Evolutionary conservation across 768 basidiomycete species (phyloP).

Genomic region (Zangia roseola): DNA sequence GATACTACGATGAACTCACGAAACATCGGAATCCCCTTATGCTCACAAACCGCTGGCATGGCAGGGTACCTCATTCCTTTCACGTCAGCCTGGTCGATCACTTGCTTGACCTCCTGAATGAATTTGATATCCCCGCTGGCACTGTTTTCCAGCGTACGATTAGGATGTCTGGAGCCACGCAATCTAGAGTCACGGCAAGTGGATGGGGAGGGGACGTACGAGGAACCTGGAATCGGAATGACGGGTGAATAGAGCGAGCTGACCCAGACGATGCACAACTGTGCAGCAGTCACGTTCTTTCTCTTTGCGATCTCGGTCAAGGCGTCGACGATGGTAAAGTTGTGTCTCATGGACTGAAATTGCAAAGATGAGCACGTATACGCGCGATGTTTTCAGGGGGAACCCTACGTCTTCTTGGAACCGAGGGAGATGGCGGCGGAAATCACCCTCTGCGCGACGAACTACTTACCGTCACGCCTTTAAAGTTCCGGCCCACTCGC

Average conservation of each 20-base stretch:
- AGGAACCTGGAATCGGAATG: slow-evolving; percentile 49
- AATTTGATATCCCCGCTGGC: slow-evolving; percentile 41
- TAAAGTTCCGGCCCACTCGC: slow-evolving; percentile 5
- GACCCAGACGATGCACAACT: slow-evolving; percentile 45
- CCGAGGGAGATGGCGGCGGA: slow-evolving; percentile 38
- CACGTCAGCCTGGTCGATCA: slow-evolving; percentile 34
- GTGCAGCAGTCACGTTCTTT: slow-evolving; percentile 41
- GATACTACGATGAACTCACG: too few species aligned
- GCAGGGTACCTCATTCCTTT: slow-evolving; percentile 39
- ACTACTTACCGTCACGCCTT: neutral
- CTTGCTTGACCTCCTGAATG: slow-evolving; percentile 35
- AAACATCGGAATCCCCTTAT: slow-evolving; percentile 10
- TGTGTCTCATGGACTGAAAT: slow-evolving; percentile 38
- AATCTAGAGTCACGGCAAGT: neutral
- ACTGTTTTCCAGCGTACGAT: slow-evolving; percentile 44
- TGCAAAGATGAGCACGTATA: slow-evolving; percentile 13
- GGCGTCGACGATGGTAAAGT: slow-evolving; percentile 43
- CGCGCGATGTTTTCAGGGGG: slow-evolving; percentile 14
- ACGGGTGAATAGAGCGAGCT: slow-evolving; percentile 36
- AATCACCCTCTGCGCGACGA: slow-evolving; percentile 37
- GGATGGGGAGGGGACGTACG: slow-evolving; percentile 24
- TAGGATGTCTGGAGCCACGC: slow-evolving; percentile 20
- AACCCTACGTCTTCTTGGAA: slow-evolving; percentile 41
- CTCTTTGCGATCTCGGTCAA: slow-evolving; percentile 39
- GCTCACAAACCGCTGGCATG: slow-evolving; percentile 29